Evolutionary conservation across 2,329 filamentous ascomycete species (phyloP), one percentile per base, ranked within the genome.

Genomic region (Nemania serpens): DNA sequence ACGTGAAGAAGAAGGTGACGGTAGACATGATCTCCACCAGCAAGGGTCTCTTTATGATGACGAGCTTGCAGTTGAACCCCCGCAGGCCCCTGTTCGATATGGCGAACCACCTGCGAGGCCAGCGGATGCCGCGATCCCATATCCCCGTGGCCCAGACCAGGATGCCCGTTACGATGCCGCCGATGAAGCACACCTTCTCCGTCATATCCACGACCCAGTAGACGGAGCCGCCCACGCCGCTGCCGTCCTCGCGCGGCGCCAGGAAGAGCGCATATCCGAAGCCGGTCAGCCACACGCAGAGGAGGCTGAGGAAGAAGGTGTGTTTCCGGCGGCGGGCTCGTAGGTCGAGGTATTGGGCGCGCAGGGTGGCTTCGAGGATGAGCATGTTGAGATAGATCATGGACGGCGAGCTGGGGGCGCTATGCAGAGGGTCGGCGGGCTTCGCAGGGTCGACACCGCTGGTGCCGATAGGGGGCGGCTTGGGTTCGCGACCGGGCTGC

Each of bases 351-450:
- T 96, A 98, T 71, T 99, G 95, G 22, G 92, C 89, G 66, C 95
- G 91, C 37, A 99, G 82, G 5, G 93, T 97, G 50, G 92, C 93
- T 76, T 99, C 95, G 76, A 99, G 91, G 70, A 99, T 96, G 61
- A 99, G 85, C 22, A 99, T 89, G 77, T 99, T 99, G 71, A 99
- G 88, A 79, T 99, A 99, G 73, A 99, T 97, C 81, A 97, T 95
- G 56, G 92, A 91, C 47, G 93, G 93, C 15, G 91, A 92, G 73
- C 91, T 94, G n/a, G 93, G 93, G 15, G 94, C 87, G 63, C 89
- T 87, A 69, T 88, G 88, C 64, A 94, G 84, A 29, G 92, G 91
- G 74, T 96, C 92, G 73, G 79, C 78, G 29, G 80, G 76, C 69
- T 82, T 83, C 68, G 69, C 70, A 68, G 78, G 67, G 66, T 78